A percentile compares a stretch with the other conserved stretches of the same genome.
Conservation (phyloP, 352 stramenopile genomes). For the Hyaloperonospora brassicae region DNA sequence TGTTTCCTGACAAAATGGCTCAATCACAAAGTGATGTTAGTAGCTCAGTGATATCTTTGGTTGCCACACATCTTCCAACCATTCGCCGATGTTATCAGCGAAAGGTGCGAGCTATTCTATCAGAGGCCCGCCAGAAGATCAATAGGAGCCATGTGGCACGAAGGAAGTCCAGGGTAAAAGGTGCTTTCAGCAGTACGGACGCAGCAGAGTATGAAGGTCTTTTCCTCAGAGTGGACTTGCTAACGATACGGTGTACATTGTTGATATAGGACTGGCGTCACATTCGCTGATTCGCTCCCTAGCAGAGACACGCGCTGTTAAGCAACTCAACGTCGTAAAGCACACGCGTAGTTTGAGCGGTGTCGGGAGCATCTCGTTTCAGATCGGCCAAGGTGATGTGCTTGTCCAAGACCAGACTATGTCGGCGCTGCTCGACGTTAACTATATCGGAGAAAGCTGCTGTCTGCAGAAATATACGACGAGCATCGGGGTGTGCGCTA, state of each 20-base stretch:
- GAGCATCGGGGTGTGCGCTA: slow-evolving; percentile 35
- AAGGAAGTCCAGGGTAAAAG: slow-evolving; percentile 6
- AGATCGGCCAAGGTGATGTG: slow-evolving; percentile 13
- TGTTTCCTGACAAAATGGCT: slow-evolving; percentile 17
- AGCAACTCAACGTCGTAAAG: slow-evolving; percentile 5
- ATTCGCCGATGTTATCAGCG: slow-evolving; percentile 25
- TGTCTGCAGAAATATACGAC: slow-evolving; percentile 25
- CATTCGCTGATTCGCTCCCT: slow-evolving; percentile 7
- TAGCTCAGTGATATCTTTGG: slow-evolving; percentile 19
- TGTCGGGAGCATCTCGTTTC: slow-evolving; percentile 12
- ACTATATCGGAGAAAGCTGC: slow-evolving; percentile 10
- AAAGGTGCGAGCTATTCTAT: slow-evolving; percentile 25
- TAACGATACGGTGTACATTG: slow-evolving; percentile 6
- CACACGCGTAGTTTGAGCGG: neutral
- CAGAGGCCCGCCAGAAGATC: slow-evolving; percentile 23
- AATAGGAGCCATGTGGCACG: slow-evolving; percentile 14
- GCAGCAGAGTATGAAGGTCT: neutral
- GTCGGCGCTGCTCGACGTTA: slow-evolving; percentile 16
- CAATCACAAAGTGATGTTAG: slow-evolving; percentile 26
- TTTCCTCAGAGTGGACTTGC: neutral
- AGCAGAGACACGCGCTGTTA: slow-evolving; percentile 13
- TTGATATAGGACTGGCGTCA: slow-evolving; percentile 7
- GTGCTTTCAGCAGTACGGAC: slow-evolving; percentile 11
- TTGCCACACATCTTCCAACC: slow-evolving; percentile 19
- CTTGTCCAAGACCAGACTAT: slow-evolving; percentile 11